A percentile compares a stretch with the other conserved stretches of the same genome.
Conservation (phyloP, 2,329 filamentous ascomycete genomes). For the Cordyceps javanica region DNA sequence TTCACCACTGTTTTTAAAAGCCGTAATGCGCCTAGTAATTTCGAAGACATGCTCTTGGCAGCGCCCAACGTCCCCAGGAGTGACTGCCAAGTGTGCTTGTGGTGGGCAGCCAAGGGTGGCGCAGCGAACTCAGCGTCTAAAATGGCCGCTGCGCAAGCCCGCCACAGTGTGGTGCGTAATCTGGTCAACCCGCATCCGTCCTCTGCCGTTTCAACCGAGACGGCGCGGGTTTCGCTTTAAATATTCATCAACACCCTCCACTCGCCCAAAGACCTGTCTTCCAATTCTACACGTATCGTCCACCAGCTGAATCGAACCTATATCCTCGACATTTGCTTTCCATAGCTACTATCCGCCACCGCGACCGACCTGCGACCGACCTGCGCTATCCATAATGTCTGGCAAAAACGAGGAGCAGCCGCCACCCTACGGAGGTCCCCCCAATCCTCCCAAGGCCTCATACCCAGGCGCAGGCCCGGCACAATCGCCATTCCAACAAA, state of each 20-base stretch:
- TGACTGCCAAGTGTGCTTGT: background rate
- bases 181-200: conserved; percentile 3
- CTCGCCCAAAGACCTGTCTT: background rate
- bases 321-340: background rate
- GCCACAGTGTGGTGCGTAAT: conserved; percentile 10
- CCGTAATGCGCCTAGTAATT: background rate
- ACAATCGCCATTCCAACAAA: conserved; percentile 23
- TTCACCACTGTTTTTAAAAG: too few relatives aligned
- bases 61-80: background rate
- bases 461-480: conserved; percentile 38
- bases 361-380: conserved; percentile 1
- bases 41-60: background rate
- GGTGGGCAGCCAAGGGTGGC: conserved; percentile 27
- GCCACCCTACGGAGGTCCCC: conserved; percentile 39
- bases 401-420: conserved; percentile 44
- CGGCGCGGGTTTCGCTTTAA: conserved; percentile 1
- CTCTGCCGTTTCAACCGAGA: conserved; percentile 3
- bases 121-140: conserved; percentile 20
- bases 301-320: background rate
- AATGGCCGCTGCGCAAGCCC: conserved; percentile 3
- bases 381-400: conserved; percentile 29
- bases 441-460: conserved; percentile 35
- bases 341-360: background rate
- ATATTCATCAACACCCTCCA: conserved; percentile 1
- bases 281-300: background rate